These are phyloP conservation scores for Dryadomyces sulphureus DNA, from an alignment of 2,329 filamentous ascomycete species.

Conservation along the genomic window DNA sequence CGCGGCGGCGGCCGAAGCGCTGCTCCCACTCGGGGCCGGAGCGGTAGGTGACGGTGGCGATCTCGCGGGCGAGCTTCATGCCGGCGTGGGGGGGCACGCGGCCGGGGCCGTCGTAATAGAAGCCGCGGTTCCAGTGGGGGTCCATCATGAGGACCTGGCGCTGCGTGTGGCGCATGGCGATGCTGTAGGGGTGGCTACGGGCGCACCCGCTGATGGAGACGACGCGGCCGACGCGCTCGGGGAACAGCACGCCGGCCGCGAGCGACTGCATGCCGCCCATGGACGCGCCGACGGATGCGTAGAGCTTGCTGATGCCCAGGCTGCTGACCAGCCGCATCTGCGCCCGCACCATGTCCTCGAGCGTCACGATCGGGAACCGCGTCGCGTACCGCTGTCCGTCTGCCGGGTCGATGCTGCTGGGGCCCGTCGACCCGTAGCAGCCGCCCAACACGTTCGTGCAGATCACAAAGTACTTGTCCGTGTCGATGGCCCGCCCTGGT, in stretches of 20 bases:
- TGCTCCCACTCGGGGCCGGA: conserved; percentile 97
- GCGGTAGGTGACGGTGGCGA: conserved; percentile 93
- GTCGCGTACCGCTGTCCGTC: conserved; percentile 85
- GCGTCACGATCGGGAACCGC: conserved; percentile 84
- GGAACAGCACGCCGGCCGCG: conserved; percentile 71
- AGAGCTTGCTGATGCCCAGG: conserved; percentile 62
- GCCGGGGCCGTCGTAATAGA: conserved; percentile 55
- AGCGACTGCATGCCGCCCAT: conserved; percentile 99
- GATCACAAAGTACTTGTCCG: conserved; percentile 80
- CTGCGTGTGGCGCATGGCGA: conserved; percentile 96
- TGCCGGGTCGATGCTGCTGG: conserved; percentile 72
- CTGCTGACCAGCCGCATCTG: conserved; percentile 80
- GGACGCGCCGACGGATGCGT: conserved; percentile 86
- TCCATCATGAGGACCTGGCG: conserved; percentile 99
- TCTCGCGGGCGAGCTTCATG: conserved; percentile 96
- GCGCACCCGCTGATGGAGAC: conserved; percentile 90
- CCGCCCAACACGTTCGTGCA: conserved; percentile 95
- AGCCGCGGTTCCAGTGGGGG: conserved; percentile 88
- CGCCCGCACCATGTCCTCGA: conserved; percentile 94
- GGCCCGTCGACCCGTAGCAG: conserved; percentile 91
- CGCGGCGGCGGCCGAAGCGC: conserved; percentile 74
- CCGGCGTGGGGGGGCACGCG: conserved; percentile 80
- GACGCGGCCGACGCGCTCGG: conserved; percentile 65
- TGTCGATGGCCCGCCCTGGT: conserved; percentile 77
- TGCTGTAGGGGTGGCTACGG: conserved; percentile 89